These are phyloP conservation scores for Cladorrhinum sp. DNA, from an alignment of 2,329 filamentous ascomycete genomes.

Conservation along the genomic window DNA sequence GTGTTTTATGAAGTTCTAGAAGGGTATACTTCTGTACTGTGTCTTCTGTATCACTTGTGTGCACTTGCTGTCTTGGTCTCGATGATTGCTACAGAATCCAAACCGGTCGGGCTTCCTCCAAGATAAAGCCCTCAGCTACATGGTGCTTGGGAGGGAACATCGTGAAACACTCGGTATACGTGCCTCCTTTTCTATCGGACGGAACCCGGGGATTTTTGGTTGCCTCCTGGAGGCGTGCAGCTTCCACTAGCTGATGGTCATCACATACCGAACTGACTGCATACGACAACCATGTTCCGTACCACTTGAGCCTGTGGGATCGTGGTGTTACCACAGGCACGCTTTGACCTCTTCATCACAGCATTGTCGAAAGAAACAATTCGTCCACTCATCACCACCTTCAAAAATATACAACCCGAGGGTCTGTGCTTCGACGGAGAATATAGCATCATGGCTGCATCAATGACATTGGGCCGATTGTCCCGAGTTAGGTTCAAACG, in stretches of 20 bases:
- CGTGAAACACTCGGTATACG: neutral
- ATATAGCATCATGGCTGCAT: neutral
- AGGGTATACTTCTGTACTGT: neutral
- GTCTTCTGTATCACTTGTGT: neutral
- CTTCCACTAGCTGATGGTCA: neutral
- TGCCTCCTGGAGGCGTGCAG: no score
- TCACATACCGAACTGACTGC: neutral
- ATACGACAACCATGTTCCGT: no score
- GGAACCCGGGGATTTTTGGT: neutral
- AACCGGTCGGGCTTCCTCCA: neutral
- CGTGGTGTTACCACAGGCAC: neutral
- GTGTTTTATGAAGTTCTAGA: slow-evolving; percentile 3
- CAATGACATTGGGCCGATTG: no score
- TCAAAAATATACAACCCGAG: no score
- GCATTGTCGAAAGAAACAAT: neutral
- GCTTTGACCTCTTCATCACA: neutral
- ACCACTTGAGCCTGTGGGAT: no score
- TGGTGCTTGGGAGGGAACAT: neutral
- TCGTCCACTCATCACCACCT: no score
- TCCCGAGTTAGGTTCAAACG: no score
- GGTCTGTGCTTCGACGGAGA: neutral
- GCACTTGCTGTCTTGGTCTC: neutral
- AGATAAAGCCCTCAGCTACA: neutral
- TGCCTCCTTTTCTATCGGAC: neutral
- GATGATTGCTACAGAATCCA: neutral